Evolutionary conservation across 768 basidiomycete genomes (phyloP), one percentile per base, ranked within the genome.

Genomic region (Lactifluus subvellereus): DNA sequence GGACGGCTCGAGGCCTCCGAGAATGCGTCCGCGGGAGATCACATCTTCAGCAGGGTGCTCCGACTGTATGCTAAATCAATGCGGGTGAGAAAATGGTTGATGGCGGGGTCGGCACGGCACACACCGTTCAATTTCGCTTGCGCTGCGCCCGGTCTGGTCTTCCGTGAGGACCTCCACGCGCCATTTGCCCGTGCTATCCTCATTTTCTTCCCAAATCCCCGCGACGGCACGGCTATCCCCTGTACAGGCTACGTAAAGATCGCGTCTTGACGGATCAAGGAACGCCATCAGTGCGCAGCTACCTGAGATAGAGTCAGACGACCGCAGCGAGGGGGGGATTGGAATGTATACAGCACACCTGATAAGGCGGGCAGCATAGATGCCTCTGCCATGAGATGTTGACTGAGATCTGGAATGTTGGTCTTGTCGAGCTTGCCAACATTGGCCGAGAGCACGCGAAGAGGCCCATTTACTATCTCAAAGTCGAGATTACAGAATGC

Each of bases 221-320:
- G 96, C 95, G 6, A 99, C 94, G 13, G 97, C 97, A 53, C 97
- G 84, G 71, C 91, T 90, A 72, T 99, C 97, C 0, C 97, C 97
- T 5, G 94, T 87, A 68, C 87, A 86, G 9, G 96, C 96, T 38
- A 98, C 85, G 69, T 97, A 96, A 32, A 98, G 73, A 71, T 94
- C 86, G 50, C 80, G 82, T 62, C 88, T 81, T 6, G 87, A 84
- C 0, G 91, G 90, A 71, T 98, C 96, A 61, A 99, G 82, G 51
- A 95, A 73, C 0, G 94, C 87, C 73, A 95, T 79, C 59, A 99
- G 76, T 1, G 96, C 94, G 73, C 96, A 98, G 62, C 93, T 94
- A 4, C 96, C 96, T 82, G 71, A 27, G 66, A 59, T 42, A 32
- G 38, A 68, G 47, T 71, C 62, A 54, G 59, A 54, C 57, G 60